A percentile compares a stretch with the other conserved stretches of the same genome.
These are phyloP conservation scores for Amoebophrya sp. DNA, from an alignment of 169 alveolate species.

Conservation along the genomic window DNA sequence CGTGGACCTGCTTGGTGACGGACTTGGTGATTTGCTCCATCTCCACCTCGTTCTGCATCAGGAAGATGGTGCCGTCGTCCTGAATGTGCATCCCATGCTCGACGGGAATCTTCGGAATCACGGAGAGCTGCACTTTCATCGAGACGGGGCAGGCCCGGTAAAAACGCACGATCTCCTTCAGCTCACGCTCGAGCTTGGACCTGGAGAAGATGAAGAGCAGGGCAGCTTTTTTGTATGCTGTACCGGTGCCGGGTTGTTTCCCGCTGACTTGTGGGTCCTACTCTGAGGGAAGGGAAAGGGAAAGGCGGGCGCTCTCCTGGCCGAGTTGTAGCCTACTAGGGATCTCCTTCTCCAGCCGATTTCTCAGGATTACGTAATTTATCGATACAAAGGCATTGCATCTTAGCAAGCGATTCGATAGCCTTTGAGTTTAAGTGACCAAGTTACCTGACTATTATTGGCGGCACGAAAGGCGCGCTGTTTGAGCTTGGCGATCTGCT, in stretches of 20 bases:
- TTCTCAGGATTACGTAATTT: too few species aligned
- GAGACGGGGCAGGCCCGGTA: background rate
- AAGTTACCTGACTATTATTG: background rate
- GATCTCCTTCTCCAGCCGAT: too few species aligned
- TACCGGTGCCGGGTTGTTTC: too few species aligned
- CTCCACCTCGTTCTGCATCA: background rate
- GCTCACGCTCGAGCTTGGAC: background rate
- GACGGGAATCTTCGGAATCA: background rate
- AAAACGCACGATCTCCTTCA: background rate
- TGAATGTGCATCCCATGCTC: background rate
- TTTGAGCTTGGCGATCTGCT: background rate
- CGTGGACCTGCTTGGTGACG: background rate
- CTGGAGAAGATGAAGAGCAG: background rate
- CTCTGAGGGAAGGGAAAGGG: too few species aligned
- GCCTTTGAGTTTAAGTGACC: too few species aligned
- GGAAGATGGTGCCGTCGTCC: conserved; percentile 1
- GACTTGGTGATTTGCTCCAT: background rate
- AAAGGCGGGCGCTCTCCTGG: too few species aligned
- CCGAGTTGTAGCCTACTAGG: too few species aligned
- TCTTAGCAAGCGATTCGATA: too few species aligned
- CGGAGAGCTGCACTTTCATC: background rate
- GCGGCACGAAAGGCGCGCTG: background rate
- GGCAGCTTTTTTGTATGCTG: too few species aligned
- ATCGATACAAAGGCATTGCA: too few species aligned
- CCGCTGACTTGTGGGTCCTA: too few species aligned